Base-by-base conservation (phyloP, 164 flowering plant genomes). In the Macadamia integrifolia region DNA sequence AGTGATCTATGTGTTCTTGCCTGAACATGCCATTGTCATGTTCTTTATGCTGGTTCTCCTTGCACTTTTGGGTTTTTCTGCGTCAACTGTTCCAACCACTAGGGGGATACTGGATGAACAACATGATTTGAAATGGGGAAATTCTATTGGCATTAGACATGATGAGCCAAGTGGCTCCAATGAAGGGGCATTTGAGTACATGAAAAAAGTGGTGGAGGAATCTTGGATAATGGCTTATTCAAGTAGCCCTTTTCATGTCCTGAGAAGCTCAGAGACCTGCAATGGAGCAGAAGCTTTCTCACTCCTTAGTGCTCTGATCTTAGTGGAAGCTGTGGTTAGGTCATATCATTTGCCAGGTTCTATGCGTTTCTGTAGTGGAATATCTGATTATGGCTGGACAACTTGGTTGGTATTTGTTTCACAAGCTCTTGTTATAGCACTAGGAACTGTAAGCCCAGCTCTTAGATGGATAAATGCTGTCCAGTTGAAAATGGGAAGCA, bases 201-300 rank as follows among this genome's bases (percentile, higher is more conserved):
- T 86, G 17, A 80, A 48, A 48, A 73, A 77, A 57, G 79, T 72
- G 56, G 46, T 87, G 31, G 72, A 48, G 58, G 83, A 77, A 52
- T 80, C 58, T 61, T 86, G 89, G 90, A 78, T 83, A 84, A 89
- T 87, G 88, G 86, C 88, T 40, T 81, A 80, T 58, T 83, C 90
- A 12, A 35, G 75, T 49, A 74, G 76, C 69, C 91, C 88, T 17
- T 91, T 86, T 59, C 83, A 84, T 66, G 95, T 87, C 64, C 66
- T 82, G 62, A 91, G 77, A 13, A 79, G 90, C 28, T 84, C 80
- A 0, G 91, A 77, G n/a, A 78, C 81, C 0, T 80, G 84, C 66
- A 77, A 80, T 18, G 85, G 88, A 43, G 79, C 87, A 0, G 88
- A 88, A 32, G 83, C 81, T 1, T 50, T 82, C 48, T 82, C 86